These are phyloP conservation scores for Exophiala lecanii-corni DNA, from an alignment of 2,329 filamentous ascomycete species.

Conservation along the genomic window DNA sequence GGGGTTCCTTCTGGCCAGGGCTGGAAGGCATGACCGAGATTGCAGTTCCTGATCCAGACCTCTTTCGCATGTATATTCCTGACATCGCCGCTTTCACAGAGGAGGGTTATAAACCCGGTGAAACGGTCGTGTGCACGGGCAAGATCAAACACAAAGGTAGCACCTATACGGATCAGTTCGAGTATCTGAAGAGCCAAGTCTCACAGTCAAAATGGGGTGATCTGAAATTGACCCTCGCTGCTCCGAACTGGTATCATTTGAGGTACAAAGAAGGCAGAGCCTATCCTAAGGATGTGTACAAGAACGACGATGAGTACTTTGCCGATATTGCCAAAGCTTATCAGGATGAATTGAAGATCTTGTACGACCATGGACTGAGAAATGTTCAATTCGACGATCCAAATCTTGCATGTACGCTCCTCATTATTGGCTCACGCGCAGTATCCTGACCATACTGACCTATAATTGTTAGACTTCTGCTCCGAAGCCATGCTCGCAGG, in stretches of 20 bases:
- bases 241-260: constrained; percentile 60
- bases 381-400: constrained; percentile 60
- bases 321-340: constrained; percentile 57
- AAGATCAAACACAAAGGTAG: constrained; percentile 48
- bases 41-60: constrained; percentile 37
- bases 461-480: constrained; percentile 54
- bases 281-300: constrained; percentile 47
- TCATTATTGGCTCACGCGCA: constrained; percentile 26
- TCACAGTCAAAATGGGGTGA: constrained; percentile 53
- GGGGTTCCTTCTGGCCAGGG: constrained; percentile 44
- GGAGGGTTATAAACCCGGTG: constrained; percentile 45
- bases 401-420: constrained; percentile 54
- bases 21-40: constrained; percentile 48
- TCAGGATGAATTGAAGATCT: constrained; percentile 49
- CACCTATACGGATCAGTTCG: constrained; percentile 44
- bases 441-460: constrained; percentile 27
- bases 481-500: constrained; percentile 61
- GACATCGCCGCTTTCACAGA: constrained; percentile 55
- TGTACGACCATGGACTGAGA: constrained; percentile 53
- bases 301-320: constrained; percentile 53
- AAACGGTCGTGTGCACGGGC: constrained; percentile 46
- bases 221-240: constrained; percentile 58
- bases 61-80: constrained; percentile 50
- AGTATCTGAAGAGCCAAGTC: constrained; percentile 51
- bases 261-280: constrained; percentile 46